A percentile compares a stretch with the other conserved stretches of the same genome.
phyloP scores from a whole-genome alignment of 2,329 filamentous ascomycete species.

The Ophiosphaerella herpotricha region DNA sequence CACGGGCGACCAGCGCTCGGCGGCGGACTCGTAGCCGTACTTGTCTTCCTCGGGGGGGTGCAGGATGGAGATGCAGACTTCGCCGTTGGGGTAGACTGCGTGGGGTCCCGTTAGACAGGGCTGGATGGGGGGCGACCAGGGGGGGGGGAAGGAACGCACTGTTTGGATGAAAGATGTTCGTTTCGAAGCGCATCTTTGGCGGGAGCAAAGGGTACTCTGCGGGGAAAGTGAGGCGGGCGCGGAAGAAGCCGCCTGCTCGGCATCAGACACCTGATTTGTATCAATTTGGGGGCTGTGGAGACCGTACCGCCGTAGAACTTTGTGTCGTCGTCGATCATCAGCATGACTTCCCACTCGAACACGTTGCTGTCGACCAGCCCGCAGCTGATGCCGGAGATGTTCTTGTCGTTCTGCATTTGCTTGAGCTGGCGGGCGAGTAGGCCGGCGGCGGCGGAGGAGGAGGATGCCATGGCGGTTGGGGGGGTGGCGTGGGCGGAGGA shows the following conservation, averaged over 20 bases:
- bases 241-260: constrained; percentile 78
- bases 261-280: no score
- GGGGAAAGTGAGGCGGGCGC: constrained; percentile 91
- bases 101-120: constrained; percentile 2
- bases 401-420: constrained; percentile 88
- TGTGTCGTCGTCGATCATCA: constrained; percentile 95
- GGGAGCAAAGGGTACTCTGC: constrained; percentile 96
- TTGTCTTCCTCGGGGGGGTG: constrained; percentile 96
- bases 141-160: constrained; percentile 58
- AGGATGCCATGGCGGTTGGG: constrained; percentile 36
- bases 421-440: constrained; percentile 86
- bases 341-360: constrained; percentile 98
- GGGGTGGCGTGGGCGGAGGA: background rate
- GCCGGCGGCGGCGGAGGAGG: constrained; percentile 63
- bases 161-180: constrained; percentile 96
- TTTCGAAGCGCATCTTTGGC: constrained; percentile 93
- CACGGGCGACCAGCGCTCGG: constrained; percentile 94
- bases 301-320: constrained; percentile 79
- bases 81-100: constrained; percentile 84
- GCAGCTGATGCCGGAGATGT: constrained; percentile 92
- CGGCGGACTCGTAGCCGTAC: constrained; percentile 96
- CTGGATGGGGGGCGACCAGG: no score
- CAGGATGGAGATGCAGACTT: constrained; percentile 97
- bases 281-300: no score
- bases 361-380: constrained; percentile 85